Percentiles rank a stretch among this genome's conserved stretches.
Evolutionary conservation across 2,329 filamentous ascomycete species (phyloP).

Genomic region (Pestalotiopsis sp.): DNA sequence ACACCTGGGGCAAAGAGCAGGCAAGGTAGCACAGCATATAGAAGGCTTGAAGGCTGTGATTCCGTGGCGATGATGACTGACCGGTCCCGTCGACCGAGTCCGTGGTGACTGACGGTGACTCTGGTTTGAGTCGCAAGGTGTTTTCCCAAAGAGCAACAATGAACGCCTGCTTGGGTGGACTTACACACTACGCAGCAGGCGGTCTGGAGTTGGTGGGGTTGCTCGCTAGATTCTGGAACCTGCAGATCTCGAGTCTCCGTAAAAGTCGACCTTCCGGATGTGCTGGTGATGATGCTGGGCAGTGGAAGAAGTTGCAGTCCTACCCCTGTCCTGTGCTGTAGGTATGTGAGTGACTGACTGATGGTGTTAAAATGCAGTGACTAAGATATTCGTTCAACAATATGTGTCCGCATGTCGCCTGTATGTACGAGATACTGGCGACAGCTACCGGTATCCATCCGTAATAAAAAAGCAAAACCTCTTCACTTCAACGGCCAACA

Average conservation of each 20-base stretch:
- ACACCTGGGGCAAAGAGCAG: not conserved
- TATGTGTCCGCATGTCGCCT: not conserved
- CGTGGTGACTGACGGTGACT: not conserved
- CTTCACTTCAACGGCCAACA: not conserved
- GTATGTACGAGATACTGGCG: too few species aligned
- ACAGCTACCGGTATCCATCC: constrained; percentile 41
- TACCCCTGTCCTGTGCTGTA: not conserved
- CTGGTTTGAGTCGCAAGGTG: not conserved
- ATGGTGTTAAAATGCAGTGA: not conserved
- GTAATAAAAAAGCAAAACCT: not conserved
- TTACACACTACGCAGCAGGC: not conserved
- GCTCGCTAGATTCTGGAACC: not conserved
- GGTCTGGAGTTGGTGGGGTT: not conserved
- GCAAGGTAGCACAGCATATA: not conserved
- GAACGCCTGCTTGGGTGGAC: not conserved
- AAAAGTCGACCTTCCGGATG: not conserved
- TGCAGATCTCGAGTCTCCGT: not conserved
- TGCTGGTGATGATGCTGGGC: not conserved
- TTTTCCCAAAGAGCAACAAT: not conserved
- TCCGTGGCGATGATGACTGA: not conserved
- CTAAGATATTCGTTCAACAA: not conserved
- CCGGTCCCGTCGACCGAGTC: not conserved
- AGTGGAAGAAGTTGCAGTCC: not conserved
- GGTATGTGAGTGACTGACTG: not conserved
- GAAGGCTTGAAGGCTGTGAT: not conserved